These are phyloP conservation scores for Rhododendron kiyosumense DNA, from an alignment of 148 eudicot genomes.

Conservation along the genomic window DNA sequence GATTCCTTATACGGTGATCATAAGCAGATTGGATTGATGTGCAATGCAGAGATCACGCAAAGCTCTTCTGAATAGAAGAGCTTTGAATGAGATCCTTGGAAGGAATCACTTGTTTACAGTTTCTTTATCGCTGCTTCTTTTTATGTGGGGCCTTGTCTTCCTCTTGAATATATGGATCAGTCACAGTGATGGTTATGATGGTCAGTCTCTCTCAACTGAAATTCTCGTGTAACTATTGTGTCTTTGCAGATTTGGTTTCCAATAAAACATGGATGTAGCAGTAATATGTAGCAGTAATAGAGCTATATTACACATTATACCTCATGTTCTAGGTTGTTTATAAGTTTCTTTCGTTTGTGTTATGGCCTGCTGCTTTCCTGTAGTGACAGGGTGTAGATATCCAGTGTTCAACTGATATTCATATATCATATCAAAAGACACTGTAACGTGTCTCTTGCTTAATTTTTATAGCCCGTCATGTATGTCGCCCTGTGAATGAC, in stretches of 20 bases:
- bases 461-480: neutral
- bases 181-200: constrained; percentile 55
- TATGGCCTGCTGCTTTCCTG: neutral
- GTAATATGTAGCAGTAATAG: neutral
- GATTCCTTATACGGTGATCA: neutral
- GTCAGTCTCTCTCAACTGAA: constrained; percentile 26
- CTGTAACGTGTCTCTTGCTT: neutral
- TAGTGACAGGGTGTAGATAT: neutral
- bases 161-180: constrained; percentile 68
- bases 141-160: constrained; percentile 75
- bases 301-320: neutral
- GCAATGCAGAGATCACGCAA: constrained; percentile 67
- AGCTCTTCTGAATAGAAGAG: constrained; percentile 89
- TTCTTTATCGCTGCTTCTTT: constrained; percentile 57
- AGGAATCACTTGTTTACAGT: constrained; percentile 48
- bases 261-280: neutral
- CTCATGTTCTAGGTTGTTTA: too few relatives aligned
- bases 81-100: constrained; percentile 42
- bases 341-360: neutral
- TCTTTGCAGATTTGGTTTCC: neutral
- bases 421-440: neutral
- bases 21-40: constrained; percentile 11
- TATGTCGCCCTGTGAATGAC: neutral
- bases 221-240: neutral
- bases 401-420: neutral